Percentiles rank a stretch among this genome's conserved stretches.
These are phyloP conservation scores for Quercus cerris DNA, from an alignment of 306 rosid species.

Conservation along the genomic window DNA sequence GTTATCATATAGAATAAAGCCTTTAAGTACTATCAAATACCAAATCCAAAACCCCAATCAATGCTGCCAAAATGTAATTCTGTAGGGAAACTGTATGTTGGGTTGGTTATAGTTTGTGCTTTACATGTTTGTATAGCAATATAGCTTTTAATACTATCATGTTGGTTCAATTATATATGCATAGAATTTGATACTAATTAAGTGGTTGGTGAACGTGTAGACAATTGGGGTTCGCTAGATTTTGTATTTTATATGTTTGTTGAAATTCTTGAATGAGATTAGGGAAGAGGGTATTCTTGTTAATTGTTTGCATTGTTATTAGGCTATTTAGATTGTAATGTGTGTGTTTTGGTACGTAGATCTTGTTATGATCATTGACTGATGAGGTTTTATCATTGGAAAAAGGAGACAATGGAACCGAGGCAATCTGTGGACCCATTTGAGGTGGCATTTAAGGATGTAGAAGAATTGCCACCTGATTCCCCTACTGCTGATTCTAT, in stretches of 20 bases:
- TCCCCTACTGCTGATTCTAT: not conserved
- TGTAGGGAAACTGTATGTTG: too few species aligned
- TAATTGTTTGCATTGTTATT: not conserved
- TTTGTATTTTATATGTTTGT: not conserved
- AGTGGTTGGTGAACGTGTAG: too few species aligned
- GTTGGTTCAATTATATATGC: too few species aligned
- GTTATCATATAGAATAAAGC: not conserved
- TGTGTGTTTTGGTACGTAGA: not conserved
- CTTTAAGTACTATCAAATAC: not conserved
- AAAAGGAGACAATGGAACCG: not conserved
- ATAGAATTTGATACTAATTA: not conserved
- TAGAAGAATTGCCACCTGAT: not conserved
- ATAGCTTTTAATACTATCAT: too few species aligned
- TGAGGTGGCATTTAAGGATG: constrained; percentile 1
- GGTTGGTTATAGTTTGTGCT: too few species aligned
- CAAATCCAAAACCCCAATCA: not conserved
- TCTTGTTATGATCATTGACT: not conserved
- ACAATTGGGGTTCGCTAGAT: not conserved
- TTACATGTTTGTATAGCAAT: too few species aligned
- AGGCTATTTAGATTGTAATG: too few species aligned
- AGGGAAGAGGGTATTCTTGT: not conserved
- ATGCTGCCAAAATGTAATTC: not conserved
- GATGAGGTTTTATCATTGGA: not conserved
- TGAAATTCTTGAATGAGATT: not conserved
- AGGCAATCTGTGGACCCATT: not conserved